Evolutionary conservation across 352 stramenopile genomes (phyloP).

Genomic region (Globisporangium radiosum): DNA sequence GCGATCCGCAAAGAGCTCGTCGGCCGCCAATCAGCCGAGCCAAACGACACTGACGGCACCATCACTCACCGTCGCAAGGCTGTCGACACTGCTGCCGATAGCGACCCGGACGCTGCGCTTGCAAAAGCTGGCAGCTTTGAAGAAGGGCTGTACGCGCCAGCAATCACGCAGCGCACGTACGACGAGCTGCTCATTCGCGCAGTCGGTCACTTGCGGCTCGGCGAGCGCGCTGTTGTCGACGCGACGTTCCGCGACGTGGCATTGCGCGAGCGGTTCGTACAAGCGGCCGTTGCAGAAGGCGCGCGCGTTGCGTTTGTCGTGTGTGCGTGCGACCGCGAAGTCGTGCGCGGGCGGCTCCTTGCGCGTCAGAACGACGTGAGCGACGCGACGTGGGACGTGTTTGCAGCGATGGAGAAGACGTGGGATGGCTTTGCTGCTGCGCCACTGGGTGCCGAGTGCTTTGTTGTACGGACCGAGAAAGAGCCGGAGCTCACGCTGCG

Average conservation of each 20-base stretch:
- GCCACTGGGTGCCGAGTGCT: conserved; percentile 30
- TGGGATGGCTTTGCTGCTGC: no score
- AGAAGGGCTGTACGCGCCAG: conserved; percentile 50
- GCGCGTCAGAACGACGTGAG: conserved; percentile 54
- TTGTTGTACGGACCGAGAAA: conserved; percentile 64
- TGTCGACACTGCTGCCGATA: background rate
- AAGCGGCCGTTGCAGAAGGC: conserved; percentile 35
- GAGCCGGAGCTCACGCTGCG: conserved; percentile 57
- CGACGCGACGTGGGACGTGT: conserved; percentile 44
- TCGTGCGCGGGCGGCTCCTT: conserved; percentile 53
- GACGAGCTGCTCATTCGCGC: conserved; percentile 43
- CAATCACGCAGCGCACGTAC: conserved; percentile 59
- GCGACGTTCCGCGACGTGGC: conserved; percentile 47
- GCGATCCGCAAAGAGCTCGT: conserved; percentile 58
- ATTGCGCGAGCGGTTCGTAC: conserved; percentile 38
- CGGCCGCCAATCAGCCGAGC: conserved; percentile 5
- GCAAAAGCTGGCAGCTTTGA: conserved; percentile 28
- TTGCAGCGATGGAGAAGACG: no score
- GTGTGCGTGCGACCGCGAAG: conserved; percentile 65
- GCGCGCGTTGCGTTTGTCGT: conserved; percentile 44
- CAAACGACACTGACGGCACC: background rate
- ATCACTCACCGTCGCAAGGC: no score
- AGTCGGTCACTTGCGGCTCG: conserved; percentile 29
- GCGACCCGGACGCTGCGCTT: conserved; percentile 5
- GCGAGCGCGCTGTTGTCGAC: conserved; percentile 52